Conservation (phyloP, 2,329 filamentous ascomycete species). For the Colletotrichum karsti region DNA sequence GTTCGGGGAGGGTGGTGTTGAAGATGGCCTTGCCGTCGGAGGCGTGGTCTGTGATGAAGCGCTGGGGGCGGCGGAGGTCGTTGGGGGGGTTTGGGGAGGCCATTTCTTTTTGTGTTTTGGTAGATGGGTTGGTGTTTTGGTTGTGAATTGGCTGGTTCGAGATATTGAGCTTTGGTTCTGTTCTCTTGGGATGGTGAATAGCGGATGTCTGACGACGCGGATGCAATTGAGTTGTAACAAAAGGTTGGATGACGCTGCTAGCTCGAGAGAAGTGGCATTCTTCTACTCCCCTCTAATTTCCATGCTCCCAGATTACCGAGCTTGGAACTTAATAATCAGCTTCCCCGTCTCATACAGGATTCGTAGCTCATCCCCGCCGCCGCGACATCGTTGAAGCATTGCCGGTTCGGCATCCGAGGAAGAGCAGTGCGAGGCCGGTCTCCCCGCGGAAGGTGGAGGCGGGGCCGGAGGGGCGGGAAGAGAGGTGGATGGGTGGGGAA, state of each 20-base stretch:
- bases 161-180: background rate
- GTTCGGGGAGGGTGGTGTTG: conserved; percentile 35
- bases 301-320: no score
- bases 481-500: conserved; percentile 18
- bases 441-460: conserved; percentile 23
- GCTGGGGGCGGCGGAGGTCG: conserved; percentile 30
- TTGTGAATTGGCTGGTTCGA: no score
- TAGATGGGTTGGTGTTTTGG: background rate
- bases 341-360: background rate
- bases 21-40: conserved; percentile 43
- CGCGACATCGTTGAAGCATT: background rate
- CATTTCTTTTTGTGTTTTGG: background rate
- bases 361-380: background rate
- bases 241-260: background rate
- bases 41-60: conserved; percentile 45
- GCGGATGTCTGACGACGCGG: background rate
- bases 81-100: background rate
- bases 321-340: background rate
- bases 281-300: background rate
- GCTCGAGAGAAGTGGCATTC: background rate
- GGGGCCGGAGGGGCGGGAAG: conserved; percentile 5
- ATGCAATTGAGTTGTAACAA: background rate
- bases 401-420: conserved; percentile 17
- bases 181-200: no score
- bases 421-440: background rate